Percentiles rank a stretch among this genome's conserved stretches.
These are phyloP conservation scores for Fusarium duplospermum DNA, from an alignment of 2,329 filamentous ascomycete species.

Conservation along the genomic window DNA sequence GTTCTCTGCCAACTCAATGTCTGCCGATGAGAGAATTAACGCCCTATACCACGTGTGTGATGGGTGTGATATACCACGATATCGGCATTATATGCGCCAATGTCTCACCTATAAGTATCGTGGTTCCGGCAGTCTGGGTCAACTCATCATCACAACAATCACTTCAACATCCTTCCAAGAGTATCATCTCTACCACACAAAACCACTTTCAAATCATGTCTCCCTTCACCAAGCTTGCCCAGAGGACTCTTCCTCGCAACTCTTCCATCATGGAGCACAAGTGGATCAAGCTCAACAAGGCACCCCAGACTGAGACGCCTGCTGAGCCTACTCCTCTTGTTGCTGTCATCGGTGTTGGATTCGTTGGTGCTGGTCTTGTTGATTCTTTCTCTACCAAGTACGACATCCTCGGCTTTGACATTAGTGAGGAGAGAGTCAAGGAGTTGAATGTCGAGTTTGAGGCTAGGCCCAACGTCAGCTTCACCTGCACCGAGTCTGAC, in stretches of 20 bases:
- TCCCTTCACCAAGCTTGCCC: neutral
- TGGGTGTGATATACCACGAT: neutral
- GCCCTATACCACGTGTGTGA: neutral
- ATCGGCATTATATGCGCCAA: neutral
- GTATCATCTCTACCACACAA: neutral
- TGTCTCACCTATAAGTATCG: neutral
- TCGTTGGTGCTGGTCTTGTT: conserved; percentile 62
- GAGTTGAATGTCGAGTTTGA: conserved; percentile 47
- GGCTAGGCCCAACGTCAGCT: conserved; percentile 26
- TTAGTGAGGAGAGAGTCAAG: conserved; percentile 53
- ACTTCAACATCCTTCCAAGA: neutral
- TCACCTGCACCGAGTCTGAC: conserved; percentile 52
- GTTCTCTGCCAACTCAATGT: neutral
- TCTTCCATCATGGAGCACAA: neutral
- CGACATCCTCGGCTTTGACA: conserved; percentile 58
- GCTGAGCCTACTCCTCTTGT: conserved; percentile 48
- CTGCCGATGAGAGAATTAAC: neutral
- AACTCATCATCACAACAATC: neutral
- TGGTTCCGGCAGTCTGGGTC: neutral
- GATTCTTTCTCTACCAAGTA: conserved; percentile 54
- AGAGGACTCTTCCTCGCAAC: neutral
- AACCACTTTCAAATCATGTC: neutral
- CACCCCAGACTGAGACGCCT: neutral
- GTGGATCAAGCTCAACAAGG: neutral
- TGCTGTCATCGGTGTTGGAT: conserved; percentile 63